Percentiles rank a stretch among this genome's conserved stretches.
phyloP scores from a whole-genome alignment of 2,329 filamentous ascomycete genomes.

The Niveomyces coronatus region DNA sequence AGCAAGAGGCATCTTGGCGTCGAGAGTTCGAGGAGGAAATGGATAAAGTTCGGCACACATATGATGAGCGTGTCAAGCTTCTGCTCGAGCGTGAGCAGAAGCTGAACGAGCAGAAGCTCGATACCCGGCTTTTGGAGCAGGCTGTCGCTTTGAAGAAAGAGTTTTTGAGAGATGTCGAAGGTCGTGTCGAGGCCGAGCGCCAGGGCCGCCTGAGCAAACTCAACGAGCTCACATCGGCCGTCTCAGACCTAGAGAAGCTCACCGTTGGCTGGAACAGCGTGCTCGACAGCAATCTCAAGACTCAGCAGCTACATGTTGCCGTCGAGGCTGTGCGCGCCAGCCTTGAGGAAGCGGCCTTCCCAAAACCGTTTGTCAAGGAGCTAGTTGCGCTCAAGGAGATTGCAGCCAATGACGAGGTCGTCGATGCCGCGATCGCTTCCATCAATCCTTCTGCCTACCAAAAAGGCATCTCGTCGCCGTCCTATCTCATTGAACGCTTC shows the following conservation, averaged over 20 bases:
- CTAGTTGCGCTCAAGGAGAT: slow-evolving; percentile 92
- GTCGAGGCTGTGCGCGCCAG: slow-evolving; percentile 85
- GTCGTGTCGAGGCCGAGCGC: slow-evolving; percentile 80
- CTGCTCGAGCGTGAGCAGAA: slow-evolving; percentile 72
- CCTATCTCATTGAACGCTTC: slow-evolving; percentile 92
- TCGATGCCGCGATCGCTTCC: slow-evolving; percentile 89
- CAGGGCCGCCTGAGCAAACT: slow-evolving; percentile 79
- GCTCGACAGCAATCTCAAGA: slow-evolving; percentile 81
- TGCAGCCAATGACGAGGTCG: slow-evolving; percentile 70
- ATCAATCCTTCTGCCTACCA: slow-evolving; percentile 94
- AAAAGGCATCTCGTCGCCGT: slow-evolving; percentile 70
- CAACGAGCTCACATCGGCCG: slow-evolving; percentile 63
- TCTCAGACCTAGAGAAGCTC: slow-evolving; percentile 76
- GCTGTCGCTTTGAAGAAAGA: slow-evolving; percentile 78
- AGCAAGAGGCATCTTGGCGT: slow-evolving; percentile 74
- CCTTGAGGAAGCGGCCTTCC: slow-evolving; percentile 59
- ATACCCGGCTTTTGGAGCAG: slow-evolving; percentile 83
- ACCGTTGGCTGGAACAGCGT: slow-evolving; percentile 85
- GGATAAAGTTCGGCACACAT: slow-evolving; percentile 63
- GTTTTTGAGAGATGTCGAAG: slow-evolving; percentile 68
- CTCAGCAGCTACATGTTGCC: slow-evolving; percentile 91
- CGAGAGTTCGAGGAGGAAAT: slow-evolving; percentile 83
- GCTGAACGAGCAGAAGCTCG: slow-evolving; percentile 70
- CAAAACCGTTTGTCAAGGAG: slow-evolving; percentile 82
- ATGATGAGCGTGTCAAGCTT: slow-evolving; percentile 68